Evolutionary conservation across 116 monocot species (phyloP), one percentile per base, ranked within the genome.

Genomic region (Phalaenopsis hybrid): DNA sequence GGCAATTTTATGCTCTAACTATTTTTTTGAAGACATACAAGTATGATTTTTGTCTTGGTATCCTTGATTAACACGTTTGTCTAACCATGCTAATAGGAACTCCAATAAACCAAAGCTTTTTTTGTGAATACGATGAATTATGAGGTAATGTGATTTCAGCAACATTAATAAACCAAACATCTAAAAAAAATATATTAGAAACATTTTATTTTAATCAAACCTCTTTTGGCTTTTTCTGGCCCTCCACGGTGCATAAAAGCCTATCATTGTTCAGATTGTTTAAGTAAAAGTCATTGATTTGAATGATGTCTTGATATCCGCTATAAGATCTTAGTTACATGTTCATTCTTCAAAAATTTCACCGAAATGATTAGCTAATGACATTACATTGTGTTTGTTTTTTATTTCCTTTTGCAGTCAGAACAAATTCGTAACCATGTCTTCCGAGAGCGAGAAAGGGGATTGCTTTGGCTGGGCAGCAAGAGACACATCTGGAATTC

Each of bases 381-480:
- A 8, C 63, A 63, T 21, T 8, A 63, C 25, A 25, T 63, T 63
- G 72, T 12, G 13, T 41, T 28, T 72, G 15, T 72, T 12, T 15
- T 72, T 11, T 13, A 37, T 72, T 15, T 72, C 7, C 28, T 16
- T 63, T 61, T 59, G 13, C 9, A 65, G 41, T 8, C 20, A 57
- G 10, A 48, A 74, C 52, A 8, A 59, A 58, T 72, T 63, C 18
- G 48, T 52, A 63, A 41, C 3, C 3, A 89, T 89, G 89, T 83
- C 58, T 49, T 31, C 59, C 76, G 81, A 86, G 84, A 44, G 48
- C 58, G 84, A 77, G 5, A 79, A 21, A 4, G 76, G 79, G 58
- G 72, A 86, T 79, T 89, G 89, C 69, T 67, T 79, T 70, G 89
- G 78, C 15, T 89, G 89, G 89, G 89, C 89, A 44, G 86, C 89